Percentiles rank a stretch among this genome's conserved stretches.
These are phyloP conservation scores for Diplodia corticola DNA, from an alignment of 2,329 filamentous ascomycete genomes.

Conservation along the genomic window DNA sequence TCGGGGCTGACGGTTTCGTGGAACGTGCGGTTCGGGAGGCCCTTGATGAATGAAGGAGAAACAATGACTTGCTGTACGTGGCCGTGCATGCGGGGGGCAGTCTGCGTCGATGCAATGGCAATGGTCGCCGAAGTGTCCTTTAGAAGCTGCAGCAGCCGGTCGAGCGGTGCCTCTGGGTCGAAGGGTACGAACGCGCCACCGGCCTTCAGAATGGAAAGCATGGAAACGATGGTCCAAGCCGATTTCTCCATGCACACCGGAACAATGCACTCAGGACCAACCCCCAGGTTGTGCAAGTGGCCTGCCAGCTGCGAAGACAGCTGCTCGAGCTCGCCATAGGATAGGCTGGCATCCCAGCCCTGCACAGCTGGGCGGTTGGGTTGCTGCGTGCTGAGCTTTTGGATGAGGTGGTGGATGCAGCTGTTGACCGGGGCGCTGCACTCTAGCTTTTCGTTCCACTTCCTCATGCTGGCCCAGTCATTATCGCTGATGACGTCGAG, in stretches of 20 bases:
- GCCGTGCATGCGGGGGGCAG: slow-evolving; percentile 30
- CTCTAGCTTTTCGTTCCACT: slow-evolving; percentile 49
- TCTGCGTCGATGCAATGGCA: slow-evolving; percentile 20
- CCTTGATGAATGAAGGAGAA: not conserved
- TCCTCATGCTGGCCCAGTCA: slow-evolving; percentile 50
- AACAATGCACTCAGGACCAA: slow-evolving; percentile 28
- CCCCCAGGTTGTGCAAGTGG: slow-evolving; percentile 34
- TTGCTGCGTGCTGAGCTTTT: slow-evolving; percentile 38
- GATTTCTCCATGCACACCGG: slow-evolving; percentile 30
- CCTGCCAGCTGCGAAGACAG: slow-evolving; percentile 24
- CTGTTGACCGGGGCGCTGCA: slow-evolving; percentile 39
- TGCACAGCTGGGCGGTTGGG: slow-evolving; percentile 38
- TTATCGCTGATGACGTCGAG: slow-evolving; percentile 37
- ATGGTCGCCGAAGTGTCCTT: not conserved
- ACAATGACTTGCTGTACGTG: slow-evolving; percentile 29
- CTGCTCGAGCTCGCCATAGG: slow-evolving; percentile 19
- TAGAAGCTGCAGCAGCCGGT: not conserved
- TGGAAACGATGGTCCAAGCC: slow-evolving; percentile 21
- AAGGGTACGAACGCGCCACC: slow-evolving; percentile 6
- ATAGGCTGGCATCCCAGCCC: slow-evolving; percentile 20
- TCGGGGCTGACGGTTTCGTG: not conserved
- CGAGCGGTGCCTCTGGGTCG: slow-evolving; percentile 1
- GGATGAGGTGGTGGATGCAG: slow-evolving; percentile 52
- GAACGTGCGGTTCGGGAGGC: not conserved
- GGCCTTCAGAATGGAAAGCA: slow-evolving; percentile 27